These are phyloP conservation scores for Pseudonitzschia pungens DNA, from an alignment of 108 stramenopile genomes.

Conservation along the genomic window DNA sequence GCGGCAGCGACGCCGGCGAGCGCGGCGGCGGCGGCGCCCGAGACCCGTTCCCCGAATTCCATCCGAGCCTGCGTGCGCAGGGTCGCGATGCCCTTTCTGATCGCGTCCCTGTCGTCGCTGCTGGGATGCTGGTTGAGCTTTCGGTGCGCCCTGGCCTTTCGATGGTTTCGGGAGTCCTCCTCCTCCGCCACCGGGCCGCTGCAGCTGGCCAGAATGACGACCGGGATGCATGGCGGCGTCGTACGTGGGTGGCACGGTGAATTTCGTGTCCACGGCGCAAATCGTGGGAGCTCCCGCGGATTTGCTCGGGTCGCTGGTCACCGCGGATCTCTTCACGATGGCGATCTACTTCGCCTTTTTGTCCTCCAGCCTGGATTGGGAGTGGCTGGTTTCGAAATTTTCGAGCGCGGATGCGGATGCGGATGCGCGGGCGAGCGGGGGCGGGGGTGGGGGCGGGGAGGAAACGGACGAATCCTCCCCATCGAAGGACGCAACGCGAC, in stretches of 20 bases:
- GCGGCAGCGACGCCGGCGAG: no score
- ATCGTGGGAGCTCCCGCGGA: constrained; percentile 30
- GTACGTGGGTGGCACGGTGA: constrained; percentile 77
- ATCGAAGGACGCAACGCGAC: neutral
- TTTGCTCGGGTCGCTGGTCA: constrained; percentile 63
- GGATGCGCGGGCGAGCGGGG: no score
- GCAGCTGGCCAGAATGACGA: constrained; percentile 42
- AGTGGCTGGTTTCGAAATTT: constrained; percentile 23
- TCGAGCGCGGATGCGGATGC: neutral
- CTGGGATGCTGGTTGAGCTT: constrained; percentile 51
- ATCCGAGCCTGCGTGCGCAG: constrained; percentile 21
- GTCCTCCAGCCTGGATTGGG: constrained; percentile 46
- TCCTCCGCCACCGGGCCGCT: neutral
- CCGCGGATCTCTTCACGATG: constrained; percentile 79
- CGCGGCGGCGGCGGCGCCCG: no score
- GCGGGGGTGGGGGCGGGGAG: no score
- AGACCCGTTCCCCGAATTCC: constrained; percentile 5
- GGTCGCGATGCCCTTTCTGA: constrained; percentile 52
- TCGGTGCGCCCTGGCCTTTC: constrained; percentile 13
- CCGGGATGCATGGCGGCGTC: constrained; percentile 70
- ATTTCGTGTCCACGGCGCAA: constrained; percentile 65
- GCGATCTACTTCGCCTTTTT: constrained; percentile 68
- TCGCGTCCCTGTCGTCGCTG: constrained; percentile 65
- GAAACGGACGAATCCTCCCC: no score
- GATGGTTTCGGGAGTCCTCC: constrained; percentile 6